Base-by-base conservation (phyloP, 1,284 basidiomycete genomes). In the Kalmanozyma brasiliensis region DNA sequence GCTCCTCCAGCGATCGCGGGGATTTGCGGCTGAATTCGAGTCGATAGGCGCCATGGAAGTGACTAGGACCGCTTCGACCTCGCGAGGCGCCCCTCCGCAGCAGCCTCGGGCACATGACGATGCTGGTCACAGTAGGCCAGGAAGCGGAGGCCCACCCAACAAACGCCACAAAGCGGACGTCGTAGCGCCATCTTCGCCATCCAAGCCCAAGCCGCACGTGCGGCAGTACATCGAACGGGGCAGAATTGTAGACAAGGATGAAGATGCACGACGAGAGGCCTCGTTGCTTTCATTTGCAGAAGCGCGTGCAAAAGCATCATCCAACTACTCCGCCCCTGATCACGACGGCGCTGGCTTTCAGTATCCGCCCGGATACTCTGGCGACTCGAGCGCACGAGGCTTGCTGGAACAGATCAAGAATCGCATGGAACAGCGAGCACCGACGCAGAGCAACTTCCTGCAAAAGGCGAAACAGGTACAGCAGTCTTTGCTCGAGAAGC, bases 381-480 rank as follows among this genome's bases (percentile, higher is more conserved):
- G 42, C 1, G 46, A 38, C 22, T 36, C 36, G 8, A 49, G 51
- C 10, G 62, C 62, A 23, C 51, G 62, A 3, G 62, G 56, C 2
- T 23, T 65, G 23, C 49, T 65, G 9, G 56, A 49, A 10, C 62
- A 65, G 48, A 65, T 65, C 47, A 59, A 59, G 43, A 59, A 59
- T 9, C 51, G 62, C 23, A 59, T 58, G 34, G 43, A 53, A 1
- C 47, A 52, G 16, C 60, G 49, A n/a, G 53, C 37, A 17, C 37
- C 56, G 14, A 52, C 58, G 29, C 30, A 49, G 1, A 62, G 58
- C 36, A 58, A 42, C 24, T 69, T 69, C 9, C 33, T 69, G 23
- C 58, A 61, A 13, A 63, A 49, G 23, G 66, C 66, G 0, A 63
- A 69, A 16, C 47, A 63, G 45, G 66, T 64, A 7, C 66, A 69